Conservation (phyloP, 2,329 filamentous ascomycete species). For the Alternaria brassicae region DNA sequence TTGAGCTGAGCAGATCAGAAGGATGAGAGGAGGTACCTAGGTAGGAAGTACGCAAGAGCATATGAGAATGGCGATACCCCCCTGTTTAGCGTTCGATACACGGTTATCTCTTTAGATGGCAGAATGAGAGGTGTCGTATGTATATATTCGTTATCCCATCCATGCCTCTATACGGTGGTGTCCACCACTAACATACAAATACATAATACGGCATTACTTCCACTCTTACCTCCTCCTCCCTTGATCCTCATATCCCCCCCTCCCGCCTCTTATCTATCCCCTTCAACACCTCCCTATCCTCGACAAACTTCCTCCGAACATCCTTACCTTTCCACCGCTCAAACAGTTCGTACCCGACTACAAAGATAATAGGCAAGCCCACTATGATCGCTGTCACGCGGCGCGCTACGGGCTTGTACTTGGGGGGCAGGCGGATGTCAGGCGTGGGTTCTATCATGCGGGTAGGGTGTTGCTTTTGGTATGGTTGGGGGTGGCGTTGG, state of each 20-base stretch:
- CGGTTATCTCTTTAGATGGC: neutral
- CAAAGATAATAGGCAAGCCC: conserved; percentile 43
- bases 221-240: neutral
- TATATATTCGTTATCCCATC: too few relatives aligned
- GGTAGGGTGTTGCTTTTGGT: conserved; percentile 2
- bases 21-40: neutral
- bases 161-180: too few relatives aligned
- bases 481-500: too few relatives aligned
- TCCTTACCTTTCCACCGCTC: conserved; percentile 31
- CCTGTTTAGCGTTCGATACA: too few relatives aligned
- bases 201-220: neutral
- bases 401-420: conserved; percentile 44
- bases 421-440: conserved; percentile 32
- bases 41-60: too few relatives aligned
- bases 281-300: neutral
- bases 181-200: too few relatives aligned
- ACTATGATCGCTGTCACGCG: conserved; percentile 46
- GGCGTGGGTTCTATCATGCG: conserved; percentile 32
- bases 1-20: neutral
- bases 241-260: neutral
- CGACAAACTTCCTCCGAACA: conserved; percentile 24
- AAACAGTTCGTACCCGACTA: conserved; percentile 45
- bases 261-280: neutral
- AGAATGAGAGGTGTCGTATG: neutral
- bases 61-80: too few relatives aligned